Evolutionary conservation across 441 rosid species (phyloP).

Genomic region (Eruca vesicaria): DNA sequence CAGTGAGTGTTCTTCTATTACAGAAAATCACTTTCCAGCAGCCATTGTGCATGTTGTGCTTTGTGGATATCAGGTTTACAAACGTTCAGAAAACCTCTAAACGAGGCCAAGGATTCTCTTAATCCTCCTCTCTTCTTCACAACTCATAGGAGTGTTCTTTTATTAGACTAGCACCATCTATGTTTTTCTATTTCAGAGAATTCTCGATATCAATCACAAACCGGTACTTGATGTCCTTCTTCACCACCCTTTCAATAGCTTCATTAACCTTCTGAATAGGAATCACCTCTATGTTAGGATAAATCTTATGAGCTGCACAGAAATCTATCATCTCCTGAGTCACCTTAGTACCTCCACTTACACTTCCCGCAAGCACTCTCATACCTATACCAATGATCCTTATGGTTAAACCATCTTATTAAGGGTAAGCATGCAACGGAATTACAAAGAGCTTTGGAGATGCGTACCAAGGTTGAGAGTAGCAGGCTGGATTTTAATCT

Average conservation of each 20-base stretch:
- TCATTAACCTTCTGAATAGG: slow-evolving; percentile 66
- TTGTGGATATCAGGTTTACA: background rate
- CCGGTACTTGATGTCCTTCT: slow-evolving; percentile 75
- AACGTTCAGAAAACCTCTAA: background rate
- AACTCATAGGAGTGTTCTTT: background rate
- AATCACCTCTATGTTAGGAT: slow-evolving; percentile 67
- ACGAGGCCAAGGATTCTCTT: background rate
- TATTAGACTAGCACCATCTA: slow-evolving; percentile 14
- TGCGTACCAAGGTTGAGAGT: slow-evolving; percentile 55
- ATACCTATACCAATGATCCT: slow-evolving; percentile 45
- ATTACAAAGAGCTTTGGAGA: background rate
- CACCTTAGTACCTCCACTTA: slow-evolving; percentile 65
- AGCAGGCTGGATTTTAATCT: slow-evolving; percentile 75
- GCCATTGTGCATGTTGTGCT: background rate
- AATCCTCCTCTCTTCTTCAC: slow-evolving; percentile 3
- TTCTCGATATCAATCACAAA: slow-evolving; percentile 79
- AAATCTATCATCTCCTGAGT: slow-evolving; percentile 78
- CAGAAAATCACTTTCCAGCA: background rate
- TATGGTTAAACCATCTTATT: background rate
- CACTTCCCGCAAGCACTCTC: slow-evolving; percentile 64
- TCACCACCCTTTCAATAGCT: slow-evolving; percentile 73
- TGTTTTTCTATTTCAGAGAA: slow-evolving; percentile 47
- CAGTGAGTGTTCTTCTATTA: background rate
- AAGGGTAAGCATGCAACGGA: background rate
- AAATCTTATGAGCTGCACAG: slow-evolving; percentile 66